Evolutionary conservation across 208 protist species (phyloP).

Genomic region (Acanthamoeba rhysodes): DNA sequence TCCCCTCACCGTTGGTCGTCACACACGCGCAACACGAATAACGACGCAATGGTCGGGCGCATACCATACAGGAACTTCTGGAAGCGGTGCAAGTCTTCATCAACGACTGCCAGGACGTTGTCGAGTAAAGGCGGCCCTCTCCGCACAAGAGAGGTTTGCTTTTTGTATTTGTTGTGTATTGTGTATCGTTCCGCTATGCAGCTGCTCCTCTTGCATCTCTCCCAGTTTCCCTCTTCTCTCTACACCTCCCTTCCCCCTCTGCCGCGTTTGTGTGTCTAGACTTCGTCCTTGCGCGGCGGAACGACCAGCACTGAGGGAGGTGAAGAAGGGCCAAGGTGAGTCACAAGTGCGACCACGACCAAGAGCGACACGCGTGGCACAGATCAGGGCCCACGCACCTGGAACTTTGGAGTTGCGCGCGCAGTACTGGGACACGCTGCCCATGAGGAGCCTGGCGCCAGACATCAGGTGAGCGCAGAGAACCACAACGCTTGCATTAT

Average conservation of each 20-base stretch:
- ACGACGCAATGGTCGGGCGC: neutral
- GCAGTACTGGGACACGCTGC: constrained; percentile 13
- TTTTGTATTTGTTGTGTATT: neutral
- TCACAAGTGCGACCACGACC: neutral
- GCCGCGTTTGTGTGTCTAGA: no score
- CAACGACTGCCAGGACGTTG: neutral
- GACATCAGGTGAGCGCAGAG: neutral
- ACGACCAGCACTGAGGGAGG: neutral
- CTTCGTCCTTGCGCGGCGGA: neutral
- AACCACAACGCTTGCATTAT: neutral
- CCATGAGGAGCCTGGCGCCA: neutral
- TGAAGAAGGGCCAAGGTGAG: neutral
- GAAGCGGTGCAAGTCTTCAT: neutral
- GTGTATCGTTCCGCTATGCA: neutral
- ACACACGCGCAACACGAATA: no score
- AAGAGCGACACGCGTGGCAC: neutral
- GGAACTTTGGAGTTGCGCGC: neutral
- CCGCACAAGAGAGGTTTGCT: neutral
- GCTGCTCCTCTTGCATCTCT: neutral
- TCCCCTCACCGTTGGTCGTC: neutral
- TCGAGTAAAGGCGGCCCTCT: neutral
- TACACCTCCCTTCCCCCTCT: neutral
- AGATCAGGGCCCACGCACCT: neutral
- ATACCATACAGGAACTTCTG: neutral
- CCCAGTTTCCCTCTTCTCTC: neutral